Evolutionary conservation across 2,329 filamentous ascomycete species (phyloP), one percentile per base, ranked within the genome.

Genomic region (Cytospora mali): DNA sequence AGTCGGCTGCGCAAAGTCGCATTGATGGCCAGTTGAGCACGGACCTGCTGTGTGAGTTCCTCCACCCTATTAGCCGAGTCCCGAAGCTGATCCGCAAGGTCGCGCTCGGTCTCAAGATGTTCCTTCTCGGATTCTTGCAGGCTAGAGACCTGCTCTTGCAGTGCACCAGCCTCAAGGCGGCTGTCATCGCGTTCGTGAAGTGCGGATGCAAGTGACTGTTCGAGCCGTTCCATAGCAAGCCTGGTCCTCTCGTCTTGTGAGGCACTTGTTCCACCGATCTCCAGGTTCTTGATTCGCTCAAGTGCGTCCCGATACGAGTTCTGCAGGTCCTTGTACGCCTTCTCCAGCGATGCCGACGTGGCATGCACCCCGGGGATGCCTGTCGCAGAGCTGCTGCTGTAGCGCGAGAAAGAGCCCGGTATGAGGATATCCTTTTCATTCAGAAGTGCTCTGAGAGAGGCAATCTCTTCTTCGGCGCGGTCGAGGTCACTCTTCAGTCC

Each of bases 401-500:
- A 69, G 61, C 80, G 81, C 56, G 78, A 80, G 62, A 84, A 76
- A 18, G 83, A 83, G 52, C 87, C 87, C 0, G 89, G 88, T 27
- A 91, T 87, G 48, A 88, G 80, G 61, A 93, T 92, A 71, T 97
- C 93, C 68, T 93, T 90, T 74, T 96, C 92, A 65, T 88, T 81
- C 23, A 98, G 83, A 28, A 98, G 80, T 33, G 81, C 84, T 50
- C 92, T 88, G 48, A 99, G 83, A n/a, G 91, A 91, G 48, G 86
- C 81, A 31, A 96, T 96, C 77, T 99, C 95, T 73, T 95, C 91
- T 75, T 97, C 92, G 28, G 95, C 93, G 66, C 93, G 91, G 75
- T 98, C 95, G 49, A 99, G 85, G 72, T 98, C 94, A 90, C 97
- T 97, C 79, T 97, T 96, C 62, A 98, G 79, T 61, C 93, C 92